These are phyloP conservation scores for Sporothrix curviconia DNA, from an alignment of 2,329 filamentous ascomycete genomes.

Conservation along the genomic window DNA sequence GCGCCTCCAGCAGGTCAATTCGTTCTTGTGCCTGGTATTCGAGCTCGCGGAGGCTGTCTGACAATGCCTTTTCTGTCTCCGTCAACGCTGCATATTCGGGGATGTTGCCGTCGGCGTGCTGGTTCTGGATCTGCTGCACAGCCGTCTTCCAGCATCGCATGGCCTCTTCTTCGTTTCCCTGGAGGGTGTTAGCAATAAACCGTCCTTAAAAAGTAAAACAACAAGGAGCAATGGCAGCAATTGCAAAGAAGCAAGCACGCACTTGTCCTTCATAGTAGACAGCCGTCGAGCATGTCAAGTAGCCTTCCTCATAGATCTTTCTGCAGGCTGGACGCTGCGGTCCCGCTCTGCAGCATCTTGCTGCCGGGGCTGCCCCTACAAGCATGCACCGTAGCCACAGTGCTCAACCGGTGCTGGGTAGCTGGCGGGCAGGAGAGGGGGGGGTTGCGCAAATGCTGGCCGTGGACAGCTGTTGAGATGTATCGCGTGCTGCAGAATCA, in stretches of 20 bases:
- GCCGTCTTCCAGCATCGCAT: conserved; percentile 84
- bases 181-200: conserved; percentile 12
- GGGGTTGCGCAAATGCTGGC: too few relatives aligned
- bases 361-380: conserved; percentile 14
- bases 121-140: conserved; percentile 80
- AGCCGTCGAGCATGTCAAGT: conserved; percentile 88
- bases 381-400: conserved; percentile 14
- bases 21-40: conserved; percentile 91
- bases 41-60: conserved; percentile 73
- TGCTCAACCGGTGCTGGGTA: neutral
- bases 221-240: too few relatives aligned
- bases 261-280: conserved; percentile 95
- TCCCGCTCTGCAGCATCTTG: conserved; percentile 49
- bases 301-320: conserved; percentile 98
- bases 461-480: neutral
- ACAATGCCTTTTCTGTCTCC: conserved; percentile 76
- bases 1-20: conserved; percentile 77
- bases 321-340: conserved; percentile 65
- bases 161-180: conserved; percentile 90
- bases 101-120: conserved; percentile 58
- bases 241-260: conserved; percentile 17
- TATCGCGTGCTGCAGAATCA: neutral
- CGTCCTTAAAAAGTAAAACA: too few relatives aligned
- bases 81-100: conserved; percentile 35
- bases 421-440: too few relatives aligned